Evolutionary conservation across 345 rosid species (phyloP).

Genomic region (Draba incana): DNA sequence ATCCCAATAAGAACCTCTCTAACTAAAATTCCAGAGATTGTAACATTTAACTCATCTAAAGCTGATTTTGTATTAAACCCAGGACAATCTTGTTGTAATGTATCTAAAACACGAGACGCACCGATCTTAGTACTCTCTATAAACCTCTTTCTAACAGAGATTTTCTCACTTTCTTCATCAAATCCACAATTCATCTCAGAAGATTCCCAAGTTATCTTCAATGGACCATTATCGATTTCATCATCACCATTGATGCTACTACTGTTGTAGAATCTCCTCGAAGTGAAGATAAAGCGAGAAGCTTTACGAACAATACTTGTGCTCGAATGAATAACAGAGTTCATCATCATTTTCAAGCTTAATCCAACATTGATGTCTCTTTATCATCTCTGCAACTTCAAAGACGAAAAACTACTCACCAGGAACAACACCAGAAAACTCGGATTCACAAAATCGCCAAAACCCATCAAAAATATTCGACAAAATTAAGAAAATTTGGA

Average conservation of each 20-base stretch:
- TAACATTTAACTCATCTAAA: conserved; percentile 56
- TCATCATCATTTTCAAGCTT: conserved; percentile 45
- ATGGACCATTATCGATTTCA: conserved; percentile 49
- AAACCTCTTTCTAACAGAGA: conserved; percentile 46
- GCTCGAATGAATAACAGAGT: conserved; percentile 45
- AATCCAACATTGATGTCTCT: conserved; percentile 17
- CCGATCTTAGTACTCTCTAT: conserved; percentile 44
- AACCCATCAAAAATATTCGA: conserved; percentile 28
- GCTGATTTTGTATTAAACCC: conserved; percentile 63
- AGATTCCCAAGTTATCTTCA: conserved; percentile 51
- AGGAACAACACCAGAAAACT: too few species aligned
- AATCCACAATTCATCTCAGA: conserved; percentile 42
- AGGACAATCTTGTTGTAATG: conserved; percentile 75
- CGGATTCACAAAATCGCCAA: background rate
- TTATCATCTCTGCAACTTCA: conserved; percentile 45
- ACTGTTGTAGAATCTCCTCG: conserved; percentile 48
- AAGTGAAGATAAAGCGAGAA: conserved; percentile 35
- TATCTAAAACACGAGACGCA: conserved; percentile 60
- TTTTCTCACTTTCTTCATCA: conserved; percentile 35
- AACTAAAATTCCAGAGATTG: conserved; percentile 74
- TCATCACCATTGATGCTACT: conserved; percentile 41
- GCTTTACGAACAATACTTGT: conserved; percentile 46
- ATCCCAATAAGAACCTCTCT: conserved; percentile 78
- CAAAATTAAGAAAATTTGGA: conserved; percentile 1
- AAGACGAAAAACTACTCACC: background rate